Conservation (phyloP, 2,329 filamentous ascomycete species). For the Monosporascus sp. region DNA sequence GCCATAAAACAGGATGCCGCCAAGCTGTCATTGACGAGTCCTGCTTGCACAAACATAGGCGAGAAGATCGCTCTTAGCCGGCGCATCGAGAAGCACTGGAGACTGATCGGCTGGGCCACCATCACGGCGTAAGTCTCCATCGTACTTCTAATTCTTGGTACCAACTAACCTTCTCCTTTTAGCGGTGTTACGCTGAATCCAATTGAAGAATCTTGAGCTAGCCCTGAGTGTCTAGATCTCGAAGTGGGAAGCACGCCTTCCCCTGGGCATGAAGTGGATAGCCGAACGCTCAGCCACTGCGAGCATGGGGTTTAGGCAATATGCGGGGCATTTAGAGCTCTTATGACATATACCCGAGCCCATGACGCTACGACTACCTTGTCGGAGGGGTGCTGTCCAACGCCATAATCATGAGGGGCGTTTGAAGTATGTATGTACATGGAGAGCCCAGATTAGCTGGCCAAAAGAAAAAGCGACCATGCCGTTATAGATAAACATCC, state of each 20-base stretch:
- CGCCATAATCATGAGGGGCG: not conserved
- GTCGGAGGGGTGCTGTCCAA: not conserved
- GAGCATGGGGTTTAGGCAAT: not conserved
- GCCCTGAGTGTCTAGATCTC: not conserved
- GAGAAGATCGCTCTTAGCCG: constrained; percentile 96
- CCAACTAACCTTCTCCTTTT: not conserved
- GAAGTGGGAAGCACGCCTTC: not conserved
- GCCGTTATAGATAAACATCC: not conserved
- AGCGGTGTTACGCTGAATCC: constrained; percentile 20
- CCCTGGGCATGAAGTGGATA: not conserved
- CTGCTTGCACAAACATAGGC: constrained; percentile 92
- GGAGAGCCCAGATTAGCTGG: not conserved
- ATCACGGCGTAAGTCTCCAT: constrained; percentile 58
- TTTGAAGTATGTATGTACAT: not conserved
- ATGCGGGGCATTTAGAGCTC: not conserved
- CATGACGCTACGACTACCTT: not conserved
- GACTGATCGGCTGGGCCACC: constrained; percentile 86
- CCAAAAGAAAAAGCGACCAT: not conserved
- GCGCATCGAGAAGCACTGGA: constrained; percentile 99
- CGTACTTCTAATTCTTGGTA: not conserved
- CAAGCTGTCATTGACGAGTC: constrained; percentile 86
- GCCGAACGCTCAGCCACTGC: not conserved
- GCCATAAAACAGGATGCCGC: constrained; percentile 97
- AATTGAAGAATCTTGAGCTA: not conserved
- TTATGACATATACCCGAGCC: not conserved